These are phyloP conservation scores for Flagelloscypha sp. DNA, from an alignment of 768 basidiomycete species.

Conservation along the genomic window DNA sequence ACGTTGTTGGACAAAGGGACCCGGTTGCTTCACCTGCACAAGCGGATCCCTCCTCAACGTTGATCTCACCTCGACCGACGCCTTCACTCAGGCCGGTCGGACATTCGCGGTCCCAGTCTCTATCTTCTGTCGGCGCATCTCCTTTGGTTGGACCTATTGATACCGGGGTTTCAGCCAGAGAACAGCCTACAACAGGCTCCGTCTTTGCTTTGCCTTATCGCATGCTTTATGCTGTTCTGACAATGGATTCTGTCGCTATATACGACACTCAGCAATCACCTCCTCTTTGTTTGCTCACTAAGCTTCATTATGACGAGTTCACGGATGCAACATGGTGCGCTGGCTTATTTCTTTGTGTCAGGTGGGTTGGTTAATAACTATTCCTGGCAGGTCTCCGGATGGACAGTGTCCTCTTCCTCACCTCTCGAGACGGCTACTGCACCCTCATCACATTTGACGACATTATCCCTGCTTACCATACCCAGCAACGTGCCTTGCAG, in stretches of 20 bases:
- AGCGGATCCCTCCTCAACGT: too few relatives aligned
- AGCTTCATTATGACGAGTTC: constrained; percentile 95
- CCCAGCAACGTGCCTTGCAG: constrained; percentile 86
- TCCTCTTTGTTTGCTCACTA: constrained; percentile 86
- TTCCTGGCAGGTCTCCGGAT: constrained; percentile 74
- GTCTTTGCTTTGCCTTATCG: constrained; percentile 89
- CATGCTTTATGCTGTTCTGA: constrained; percentile 91
- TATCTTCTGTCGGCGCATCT: too few relatives aligned
- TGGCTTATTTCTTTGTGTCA: constrained; percentile 2
- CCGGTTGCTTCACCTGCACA: constrained; percentile 21
- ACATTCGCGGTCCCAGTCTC: too few relatives aligned
- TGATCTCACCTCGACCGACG: too few relatives aligned
- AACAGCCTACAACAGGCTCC: constrained; percentile 47
- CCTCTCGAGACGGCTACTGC: constrained; percentile 95
- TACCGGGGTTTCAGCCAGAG: too few relatives aligned
- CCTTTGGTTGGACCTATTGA: too few relatives aligned
- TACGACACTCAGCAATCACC: constrained; percentile 96
- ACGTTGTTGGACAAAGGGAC: constrained; percentile 37
- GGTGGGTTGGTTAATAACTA: too few relatives aligned
- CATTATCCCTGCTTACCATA: constrained; percentile 79
- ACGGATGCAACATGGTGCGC: constrained; percentile 92
- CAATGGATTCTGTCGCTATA: constrained; percentile 90
- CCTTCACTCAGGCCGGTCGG: too few relatives aligned
- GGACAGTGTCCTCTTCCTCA: constrained; percentile 87
- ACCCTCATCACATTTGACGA: constrained; percentile 94